Conservation (phyloP, 2,329 filamentous ascomycete genomes). For the Aureobasidium leucospermi region DNA sequence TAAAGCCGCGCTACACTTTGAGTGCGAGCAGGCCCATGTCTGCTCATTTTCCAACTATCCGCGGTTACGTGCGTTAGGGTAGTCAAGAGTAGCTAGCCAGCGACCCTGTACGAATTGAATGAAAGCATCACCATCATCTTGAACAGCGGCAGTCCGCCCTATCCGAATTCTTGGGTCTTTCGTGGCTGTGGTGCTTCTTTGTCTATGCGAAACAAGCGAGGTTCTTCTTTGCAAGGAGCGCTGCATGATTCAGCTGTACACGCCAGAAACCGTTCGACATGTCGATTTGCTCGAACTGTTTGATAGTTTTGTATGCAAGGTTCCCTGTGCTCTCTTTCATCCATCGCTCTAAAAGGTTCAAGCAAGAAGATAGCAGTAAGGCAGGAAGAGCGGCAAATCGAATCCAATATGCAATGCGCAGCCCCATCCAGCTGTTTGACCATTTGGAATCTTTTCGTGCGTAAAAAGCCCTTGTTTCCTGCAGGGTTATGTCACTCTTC, state of each 20-base stretch:
- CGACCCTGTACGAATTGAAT: background rate
- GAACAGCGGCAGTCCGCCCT: background rate
- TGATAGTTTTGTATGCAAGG: background rate
- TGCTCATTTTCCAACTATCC: background rate
- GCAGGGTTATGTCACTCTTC: background rate
- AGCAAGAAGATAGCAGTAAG: no score
- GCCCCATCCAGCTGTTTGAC: background rate
- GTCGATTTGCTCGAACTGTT: background rate
- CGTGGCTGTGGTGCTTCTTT: background rate
- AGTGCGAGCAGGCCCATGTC: background rate
- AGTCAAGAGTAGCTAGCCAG: background rate
- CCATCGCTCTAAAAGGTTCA: no score
- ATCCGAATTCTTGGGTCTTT: background rate
- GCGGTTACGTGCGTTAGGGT: background rate
- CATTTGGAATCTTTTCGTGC: slow-evolving; percentile 5
- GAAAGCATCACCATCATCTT: background rate
- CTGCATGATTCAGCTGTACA: background rate
- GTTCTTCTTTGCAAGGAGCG: background rate
- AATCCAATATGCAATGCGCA: background rate
- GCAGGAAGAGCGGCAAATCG: background rate
- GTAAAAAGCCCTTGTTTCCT: background rate
- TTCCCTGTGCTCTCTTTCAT: background rate
- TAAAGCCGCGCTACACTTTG: slow-evolving; percentile 37
- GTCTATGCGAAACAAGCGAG: background rate
- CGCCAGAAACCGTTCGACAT: background rate